Percentiles rank a stretch among this genome's conserved stretches.
Conservation (phyloP, 208 protist species). For the Crithidia thermophila region DNA sequence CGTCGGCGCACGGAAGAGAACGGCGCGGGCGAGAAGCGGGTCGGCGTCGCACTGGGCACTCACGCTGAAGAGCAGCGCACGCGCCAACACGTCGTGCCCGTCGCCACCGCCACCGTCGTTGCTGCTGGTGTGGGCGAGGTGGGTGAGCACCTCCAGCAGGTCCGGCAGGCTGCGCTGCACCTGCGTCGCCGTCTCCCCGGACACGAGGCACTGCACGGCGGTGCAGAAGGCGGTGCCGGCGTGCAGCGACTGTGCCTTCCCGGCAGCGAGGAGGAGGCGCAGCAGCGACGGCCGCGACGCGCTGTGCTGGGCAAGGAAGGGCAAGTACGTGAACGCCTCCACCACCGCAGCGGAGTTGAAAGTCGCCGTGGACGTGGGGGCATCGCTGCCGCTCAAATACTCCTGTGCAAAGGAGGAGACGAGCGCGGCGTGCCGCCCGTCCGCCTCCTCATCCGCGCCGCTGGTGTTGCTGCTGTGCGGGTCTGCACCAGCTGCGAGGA, state of each 20-base stretch:
- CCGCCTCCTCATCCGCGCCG: neutral
- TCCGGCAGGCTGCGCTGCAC: slow-evolving; percentile 12
- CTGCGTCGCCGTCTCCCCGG: slow-evolving; percentile 23
- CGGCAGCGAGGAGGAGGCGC: slow-evolving; percentile 7
- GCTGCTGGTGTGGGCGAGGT: too few relatives aligned
- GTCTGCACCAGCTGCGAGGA: slow-evolving; percentile 8
- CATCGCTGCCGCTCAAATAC: neutral
- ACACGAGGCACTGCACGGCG: slow-evolving; percentile 23
- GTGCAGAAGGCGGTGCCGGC: slow-evolving; percentile 1
- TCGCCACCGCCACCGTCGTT: neutral
- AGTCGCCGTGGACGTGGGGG: neutral
- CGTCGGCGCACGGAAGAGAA: slow-evolving; percentile 11
- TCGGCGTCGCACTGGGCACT: slow-evolving; percentile 15
- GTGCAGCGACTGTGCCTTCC: neutral
- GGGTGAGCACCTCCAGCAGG: slow-evolving; percentile 14
- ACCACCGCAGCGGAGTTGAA: neutral
- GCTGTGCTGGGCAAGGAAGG: slow-evolving; percentile 20
- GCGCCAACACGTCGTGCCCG: slow-evolving; percentile 3
- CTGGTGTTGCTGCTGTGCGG: neutral
- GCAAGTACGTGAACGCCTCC: slow-evolving; percentile 34
- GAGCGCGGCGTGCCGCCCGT: slow-evolving; percentile 2
- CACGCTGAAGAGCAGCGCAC: slow-evolving; percentile 26
- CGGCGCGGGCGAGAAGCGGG: slow-evolving; percentile 9
- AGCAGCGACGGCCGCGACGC: slow-evolving; percentile 17
- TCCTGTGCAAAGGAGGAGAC: slow-evolving; percentile 15